Conservation (phyloP, 2,329 filamentous ascomycete genomes). For the Xylaria sp. region DNA sequence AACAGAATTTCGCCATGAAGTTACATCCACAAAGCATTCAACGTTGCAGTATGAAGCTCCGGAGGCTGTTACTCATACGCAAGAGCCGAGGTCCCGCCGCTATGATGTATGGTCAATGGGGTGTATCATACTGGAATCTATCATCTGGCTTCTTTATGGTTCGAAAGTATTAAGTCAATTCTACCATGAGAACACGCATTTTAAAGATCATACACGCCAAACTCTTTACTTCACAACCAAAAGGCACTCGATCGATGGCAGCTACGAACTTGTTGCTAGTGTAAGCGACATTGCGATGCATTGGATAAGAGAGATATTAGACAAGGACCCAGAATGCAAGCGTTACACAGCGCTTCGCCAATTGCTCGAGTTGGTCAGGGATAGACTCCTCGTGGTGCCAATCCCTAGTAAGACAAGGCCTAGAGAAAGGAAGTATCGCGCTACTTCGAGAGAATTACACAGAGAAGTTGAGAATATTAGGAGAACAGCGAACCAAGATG, state of each 20-base stretch:
- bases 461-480: slow-evolving; percentile 10
- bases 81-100: slow-evolving; percentile 33
- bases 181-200: slow-evolving; percentile 6
- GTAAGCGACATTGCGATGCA: slow-evolving; percentile 23
- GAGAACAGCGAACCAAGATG: neutral
- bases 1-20: slow-evolving; percentile 22
- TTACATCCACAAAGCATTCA: slow-evolving; percentile 29
- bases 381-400: slow-evolving; percentile 27
- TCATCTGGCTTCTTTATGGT: slow-evolving; percentile 44
- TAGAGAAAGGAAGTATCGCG: neutral
- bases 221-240: slow-evolving; percentile 26
- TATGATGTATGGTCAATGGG: slow-evolving; percentile 49
- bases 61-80: slow-evolving; percentile 15
- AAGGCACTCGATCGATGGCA: neutral
- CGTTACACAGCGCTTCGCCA: slow-evolving; percentile 18
- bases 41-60: slow-evolving; percentile 35
- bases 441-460: slow-evolving; percentile 1
- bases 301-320: slow-evolving; percentile 32
- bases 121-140: slow-evolving; percentile 46
- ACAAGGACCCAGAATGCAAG: slow-evolving; percentile 28
- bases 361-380: slow-evolving; percentile 23
- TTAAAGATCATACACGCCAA: neutral
- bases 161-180: slow-evolving; percentile 21
- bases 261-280: neutral
- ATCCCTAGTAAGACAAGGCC: slow-evolving; percentile 6